These are phyloP conservation scores for Penicillium pulvis DNA, from an alignment of 495 filamentous ascomycete genomes.

Conservation along the genomic window DNA sequence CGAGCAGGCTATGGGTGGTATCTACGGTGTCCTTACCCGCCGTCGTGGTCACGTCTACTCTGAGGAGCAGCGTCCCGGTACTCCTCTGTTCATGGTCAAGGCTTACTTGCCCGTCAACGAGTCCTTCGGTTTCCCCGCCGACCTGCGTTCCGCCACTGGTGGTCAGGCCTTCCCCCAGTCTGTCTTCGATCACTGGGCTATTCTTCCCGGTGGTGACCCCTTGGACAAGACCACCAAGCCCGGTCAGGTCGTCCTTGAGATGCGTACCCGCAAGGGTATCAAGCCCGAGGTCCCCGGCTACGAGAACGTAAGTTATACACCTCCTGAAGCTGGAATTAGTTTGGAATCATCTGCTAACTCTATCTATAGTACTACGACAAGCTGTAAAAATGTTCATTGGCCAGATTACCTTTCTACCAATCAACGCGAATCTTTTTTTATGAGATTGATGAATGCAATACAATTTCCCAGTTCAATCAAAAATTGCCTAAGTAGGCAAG, in stretches of 20 bases:
- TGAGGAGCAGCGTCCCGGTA: slow-evolving; percentile 97
- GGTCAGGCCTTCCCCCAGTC: slow-evolving; percentile 99
- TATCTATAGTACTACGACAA: slow-evolving; percentile 92
- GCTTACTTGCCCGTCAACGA: slow-evolving; percentile 99
- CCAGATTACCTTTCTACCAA: slow-evolving; percentile 36
- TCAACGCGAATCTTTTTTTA: slow-evolving; percentile 44
- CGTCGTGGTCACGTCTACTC: slow-evolving; percentile 98
- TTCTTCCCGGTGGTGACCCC: slow-evolving; percentile 90
- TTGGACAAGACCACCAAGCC: slow-evolving; percentile 84
- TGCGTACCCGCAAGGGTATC: slow-evolving; percentile 99
- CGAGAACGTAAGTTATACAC: slow-evolving; percentile 78
- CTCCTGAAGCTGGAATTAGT: neutral
- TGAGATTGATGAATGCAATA: slow-evolving; percentile 57
- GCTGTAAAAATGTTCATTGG: slow-evolving; percentile 68
- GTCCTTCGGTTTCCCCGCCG: slow-evolving; percentile 99
- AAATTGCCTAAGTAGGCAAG: slow-evolving; percentile 24
- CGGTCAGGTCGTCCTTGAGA: slow-evolving; percentile 80
- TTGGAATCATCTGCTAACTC: slow-evolving; percentile 53
- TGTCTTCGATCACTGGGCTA: slow-evolving; percentile 98
- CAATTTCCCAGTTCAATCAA: slow-evolving; percentile 47
- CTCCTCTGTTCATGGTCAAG: slow-evolving; percentile 99
- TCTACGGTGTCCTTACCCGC: slow-evolving; percentile 99
- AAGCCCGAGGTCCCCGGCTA: slow-evolving; percentile 89
- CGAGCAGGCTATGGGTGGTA: slow-evolving; percentile 98
- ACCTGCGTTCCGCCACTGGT: slow-evolving; percentile 89